Conservation (phyloP, 2,329 filamentous ascomycete genomes). For the Xylaria sp. region DNA sequence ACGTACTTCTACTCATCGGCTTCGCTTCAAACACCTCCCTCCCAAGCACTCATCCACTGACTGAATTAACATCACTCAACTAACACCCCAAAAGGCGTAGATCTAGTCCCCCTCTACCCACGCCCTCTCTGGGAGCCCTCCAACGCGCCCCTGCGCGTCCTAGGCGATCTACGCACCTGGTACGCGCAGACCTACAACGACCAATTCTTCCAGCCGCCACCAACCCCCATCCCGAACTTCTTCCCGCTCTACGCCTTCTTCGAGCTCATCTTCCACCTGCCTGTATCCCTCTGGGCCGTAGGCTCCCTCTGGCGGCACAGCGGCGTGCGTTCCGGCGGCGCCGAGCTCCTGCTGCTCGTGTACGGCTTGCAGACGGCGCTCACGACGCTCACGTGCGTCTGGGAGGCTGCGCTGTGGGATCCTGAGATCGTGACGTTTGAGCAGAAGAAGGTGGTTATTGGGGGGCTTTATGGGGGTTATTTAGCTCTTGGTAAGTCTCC, state of each 20-base stretch:
- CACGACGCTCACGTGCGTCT: slow-evolving; percentile 63
- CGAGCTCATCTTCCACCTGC: background rate
- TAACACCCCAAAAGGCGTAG: slow-evolving; percentile 56
- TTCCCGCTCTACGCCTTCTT: slow-evolving; percentile 16
- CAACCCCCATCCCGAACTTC: slow-evolving; percentile 44
- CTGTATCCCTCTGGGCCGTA: slow-evolving; percentile 48
- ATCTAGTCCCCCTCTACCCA: slow-evolving; percentile 65
- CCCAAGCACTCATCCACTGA: background rate
- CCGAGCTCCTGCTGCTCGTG: slow-evolving; percentile 63
- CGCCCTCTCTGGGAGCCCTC: slow-evolving; percentile 55
- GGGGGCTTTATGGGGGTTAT: slow-evolving; percentile 64
- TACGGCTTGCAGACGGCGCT: slow-evolving; percentile 64
- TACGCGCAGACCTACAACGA: slow-evolving; percentile 63
- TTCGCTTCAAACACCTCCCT: background rate
- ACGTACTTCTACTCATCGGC: no score
- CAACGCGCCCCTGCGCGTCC: slow-evolving; percentile 59
- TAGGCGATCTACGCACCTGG: slow-evolving; percentile 57
- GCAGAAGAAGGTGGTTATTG: slow-evolving; percentile 60
- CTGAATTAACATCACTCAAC: background rate
- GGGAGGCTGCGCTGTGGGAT: slow-evolving; percentile 63
- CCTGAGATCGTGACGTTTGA: slow-evolving; percentile 55
- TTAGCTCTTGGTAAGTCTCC: slow-evolving; percentile 61
- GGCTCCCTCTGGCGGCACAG: slow-evolving; percentile 50
- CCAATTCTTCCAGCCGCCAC: slow-evolving; percentile 59
- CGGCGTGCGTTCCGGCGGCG: slow-evolving; percentile 43